These are phyloP conservation scores for Mortierella sp. DNA, from an alignment of 371 early-diverging fungal genomes.

Conservation along the genomic window DNA sequence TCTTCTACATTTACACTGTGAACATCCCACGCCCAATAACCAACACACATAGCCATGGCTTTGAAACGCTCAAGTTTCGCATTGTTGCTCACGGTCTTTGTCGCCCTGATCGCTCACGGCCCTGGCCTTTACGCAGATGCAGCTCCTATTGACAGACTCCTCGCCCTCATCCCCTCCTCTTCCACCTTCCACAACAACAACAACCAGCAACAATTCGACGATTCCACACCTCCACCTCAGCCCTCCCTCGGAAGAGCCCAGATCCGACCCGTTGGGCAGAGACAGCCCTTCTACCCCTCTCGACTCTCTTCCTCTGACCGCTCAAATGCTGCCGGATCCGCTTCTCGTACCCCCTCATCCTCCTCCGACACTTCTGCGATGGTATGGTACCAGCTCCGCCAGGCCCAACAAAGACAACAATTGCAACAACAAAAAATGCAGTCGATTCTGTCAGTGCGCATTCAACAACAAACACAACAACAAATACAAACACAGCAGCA, in stretches of 20 bases:
- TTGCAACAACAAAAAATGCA: constrained; percentile 9
- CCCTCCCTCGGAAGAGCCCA: constrained; percentile 28
- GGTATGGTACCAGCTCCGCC: constrained; percentile 15
- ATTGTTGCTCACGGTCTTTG: neutral
- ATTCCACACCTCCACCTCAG: constrained; percentile 1
- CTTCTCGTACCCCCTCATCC: neutral
- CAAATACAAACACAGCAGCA: constrained; percentile 7
- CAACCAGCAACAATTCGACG: neutral
- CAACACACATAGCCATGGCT: constrained; percentile 3
- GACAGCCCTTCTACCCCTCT: constrained; percentile 1
- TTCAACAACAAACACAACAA: neutral
- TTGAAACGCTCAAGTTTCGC: constrained; percentile 25
- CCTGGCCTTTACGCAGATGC: neutral
- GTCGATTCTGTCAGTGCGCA: constrained; percentile 1
- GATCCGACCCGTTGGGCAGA: constrained; percentile 10
- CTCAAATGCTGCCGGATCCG: neutral
- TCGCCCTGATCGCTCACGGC: constrained; percentile 3
- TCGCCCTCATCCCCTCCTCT: neutral
- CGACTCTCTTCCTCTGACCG: neutral
- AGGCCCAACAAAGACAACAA: constrained; percentile 13
- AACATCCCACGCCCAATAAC: neutral
- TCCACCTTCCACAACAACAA: neutral
- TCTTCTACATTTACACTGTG: neutral
- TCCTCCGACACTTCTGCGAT: neutral
- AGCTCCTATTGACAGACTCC: constrained; percentile 21